Base-by-base conservation (phyloP, 768 basidiomycete species). In the Trametes villosa region DNA sequence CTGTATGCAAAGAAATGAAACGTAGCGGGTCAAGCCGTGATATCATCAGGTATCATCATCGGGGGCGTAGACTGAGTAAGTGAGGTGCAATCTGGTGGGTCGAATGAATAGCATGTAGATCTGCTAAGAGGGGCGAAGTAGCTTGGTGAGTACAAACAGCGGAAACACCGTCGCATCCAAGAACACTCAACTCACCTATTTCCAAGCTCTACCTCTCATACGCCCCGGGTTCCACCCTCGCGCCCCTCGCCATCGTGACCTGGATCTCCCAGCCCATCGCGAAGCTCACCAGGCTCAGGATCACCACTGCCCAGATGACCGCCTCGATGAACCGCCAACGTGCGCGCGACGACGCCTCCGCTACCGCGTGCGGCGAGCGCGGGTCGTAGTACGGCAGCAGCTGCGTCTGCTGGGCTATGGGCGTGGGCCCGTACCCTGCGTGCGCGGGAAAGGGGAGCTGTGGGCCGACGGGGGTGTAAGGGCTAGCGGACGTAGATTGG, bases 321-420 rank as follows among this genome's bases (percentile, higher is more conserved):
- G 80, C 80, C 54, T 67, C 68, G n/a, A 78, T 58, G 59, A 83
- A 83, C 34, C 82, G 74, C 77, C 76, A 65, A 46, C 72, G 72
- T 33, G 82, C 81, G 27, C 83, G 71, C 45, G 61, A 57, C 9
- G 62, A 66, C 29, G 81, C 81, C 53, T 71, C 72, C 48, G 70
- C 69, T 2, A 78, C 50, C 42, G 80, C 74, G 59, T 79, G 69
- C 22, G 72, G 67, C 26, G 78, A 78, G 36, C 68, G 73, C 9
- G 76, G 79, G 65, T 82, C 81, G 66, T 82, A 78, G 59, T 75
- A 77, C 8, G 77, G 76, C 68, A 82, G 36, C 45, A 79, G 65
- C n/a, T 72, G 67, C 53, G 73, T 65, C 57, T 75, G 72, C 54
- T 76, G 72, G 34, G 68, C 55, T 18, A 81, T 71, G 27, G 79